A percentile compares a stretch with the other conserved stretches of the same genome.
Conservation (phyloP, 495 filamentous ascomycete species). For the Hypoxylon crocopeplum region DNA sequence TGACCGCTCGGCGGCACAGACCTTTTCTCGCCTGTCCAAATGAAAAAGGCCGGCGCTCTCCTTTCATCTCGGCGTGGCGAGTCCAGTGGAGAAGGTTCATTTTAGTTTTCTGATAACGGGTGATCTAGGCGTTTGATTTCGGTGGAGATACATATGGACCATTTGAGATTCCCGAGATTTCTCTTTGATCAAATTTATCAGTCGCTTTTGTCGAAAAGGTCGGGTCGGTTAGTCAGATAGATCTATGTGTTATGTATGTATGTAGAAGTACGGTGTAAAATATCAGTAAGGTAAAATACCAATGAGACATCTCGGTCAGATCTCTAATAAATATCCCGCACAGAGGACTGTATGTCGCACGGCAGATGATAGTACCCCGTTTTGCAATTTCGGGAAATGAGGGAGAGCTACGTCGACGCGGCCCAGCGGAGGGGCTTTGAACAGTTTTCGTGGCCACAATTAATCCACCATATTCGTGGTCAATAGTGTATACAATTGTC, state of each 20-base stretch:
- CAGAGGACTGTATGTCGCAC: conserved; percentile 4
- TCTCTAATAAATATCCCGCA: conserved; percentile 8
- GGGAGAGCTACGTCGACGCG: conserved; percentile 17
- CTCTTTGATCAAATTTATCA: neutral
- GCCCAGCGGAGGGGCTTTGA: too few species aligned
- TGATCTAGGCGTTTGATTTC: conserved; percentile 19
- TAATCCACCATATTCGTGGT: too few species aligned
- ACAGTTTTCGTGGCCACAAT: too few species aligned
- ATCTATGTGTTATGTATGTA: neutral
- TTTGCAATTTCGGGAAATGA: conserved; percentile 32
- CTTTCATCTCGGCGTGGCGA: conserved; percentile 34
- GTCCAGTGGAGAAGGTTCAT: conserved; percentile 25
- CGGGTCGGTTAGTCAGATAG: neutral
- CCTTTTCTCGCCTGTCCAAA: neutral
- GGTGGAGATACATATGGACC: conserved; percentile 15
- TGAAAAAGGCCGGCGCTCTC: conserved; percentile 11
- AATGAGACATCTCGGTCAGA: conserved; percentile 8
- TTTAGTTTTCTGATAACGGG: conserved; percentile 13
- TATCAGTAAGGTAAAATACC: conserved; percentile 2
- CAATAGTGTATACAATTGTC: too few species aligned
- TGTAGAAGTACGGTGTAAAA: conserved; percentile 4
- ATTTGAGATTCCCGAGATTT: conserved; percentile 12
- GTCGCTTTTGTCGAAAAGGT: neutral
- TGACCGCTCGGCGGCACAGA: conserved; percentile 1
- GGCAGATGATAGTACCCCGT: neutral